Evolutionary conservation across 352 stramenopile species (phyloP), one percentile per base, ranked within the genome.

Genomic region (Phytophthora litchii): DNA sequence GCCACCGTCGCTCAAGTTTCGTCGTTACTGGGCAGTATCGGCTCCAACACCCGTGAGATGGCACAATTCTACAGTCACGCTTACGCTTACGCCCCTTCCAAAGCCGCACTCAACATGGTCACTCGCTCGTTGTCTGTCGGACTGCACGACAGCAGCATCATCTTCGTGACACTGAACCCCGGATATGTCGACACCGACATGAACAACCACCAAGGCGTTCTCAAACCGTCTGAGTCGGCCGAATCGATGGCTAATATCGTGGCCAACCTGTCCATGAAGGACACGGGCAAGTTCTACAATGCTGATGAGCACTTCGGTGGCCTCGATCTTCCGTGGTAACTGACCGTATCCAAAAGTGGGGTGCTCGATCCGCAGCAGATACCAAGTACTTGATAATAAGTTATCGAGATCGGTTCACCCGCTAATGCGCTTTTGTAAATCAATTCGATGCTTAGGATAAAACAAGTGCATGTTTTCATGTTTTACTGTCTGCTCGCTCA

Each of bases 31-130:
- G 82, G 77, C 38, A 86, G 76, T 38, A 72, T 89, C 41, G 29
- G 37, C 9, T 54, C 57, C 36, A 87, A 82, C 48, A 52, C 50
- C 11, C 71, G 51, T 1, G 59, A 67, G 29, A 53, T 4, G 4
- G 41, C 38, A 1, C 27, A 37, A 3, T 49, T 46, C 19, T 51
- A 61, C 16, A 13, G 83, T 29, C 58, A 60, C 11, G 36, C 62
- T 6, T 89, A 86, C 58, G 79, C 66, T 14, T 91, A 93, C 64
- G 54, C 78, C 35, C 68, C 78, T 19, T 87, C 74, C 47, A 90
- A 91, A 59, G 54, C 76, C 11, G 84, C 72, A 6, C 65, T 87
- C 41, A 93, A 93, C 59, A 85, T 80, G 60, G 61, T 86, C 47
- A 85, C 59, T 27, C 76, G 54, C 44, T 68, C 54, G 10, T 50